Conservation (phyloP, 1,284 basidiomycete species). For the Sporisorium sorghi region DNA sequence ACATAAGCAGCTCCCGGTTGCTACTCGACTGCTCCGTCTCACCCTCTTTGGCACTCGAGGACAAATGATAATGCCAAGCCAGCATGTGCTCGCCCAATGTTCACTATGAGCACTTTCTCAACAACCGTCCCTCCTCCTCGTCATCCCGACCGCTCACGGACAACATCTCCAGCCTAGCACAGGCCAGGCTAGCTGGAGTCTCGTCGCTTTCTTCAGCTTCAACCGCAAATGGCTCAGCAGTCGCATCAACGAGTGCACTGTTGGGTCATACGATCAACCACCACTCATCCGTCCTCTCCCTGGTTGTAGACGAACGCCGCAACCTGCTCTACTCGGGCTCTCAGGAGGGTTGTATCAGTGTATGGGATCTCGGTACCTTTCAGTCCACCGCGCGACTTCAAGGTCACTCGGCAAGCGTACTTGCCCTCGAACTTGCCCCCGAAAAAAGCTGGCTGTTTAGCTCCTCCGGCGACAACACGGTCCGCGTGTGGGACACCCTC, state of each 20-base stretch:
- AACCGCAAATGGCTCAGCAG: not conserved
- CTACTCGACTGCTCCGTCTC: not conserved
- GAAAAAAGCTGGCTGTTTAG: slow-evolving; percentile 70
- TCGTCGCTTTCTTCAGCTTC: slow-evolving; percentile 5
- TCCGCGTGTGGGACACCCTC: slow-evolving; percentile 84
- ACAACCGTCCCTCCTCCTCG: slow-evolving; percentile 19
- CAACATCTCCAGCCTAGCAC: slow-evolving; percentile 15
- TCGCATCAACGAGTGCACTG: slow-evolving; percentile 13
- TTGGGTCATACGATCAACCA: slow-evolving; percentile 58
- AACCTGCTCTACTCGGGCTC: slow-evolving; percentile 56
- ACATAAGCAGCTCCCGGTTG: slow-evolving; percentile 5
- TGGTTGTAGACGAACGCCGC: slow-evolving; percentile 56
- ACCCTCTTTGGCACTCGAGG: not conserved
- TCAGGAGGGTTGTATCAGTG: slow-evolving; percentile 55
- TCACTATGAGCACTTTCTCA: slow-evolving; percentile 40
- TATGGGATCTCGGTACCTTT: slow-evolving; percentile 58
- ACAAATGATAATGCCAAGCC: not conserved
- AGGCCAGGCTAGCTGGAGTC: slow-evolving; percentile 9
- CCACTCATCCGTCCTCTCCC: slow-evolving; percentile 54
- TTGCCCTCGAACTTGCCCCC: slow-evolving; percentile 82
- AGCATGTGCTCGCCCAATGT: slow-evolving; percentile 59
- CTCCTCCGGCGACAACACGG: slow-evolving; percentile 61
- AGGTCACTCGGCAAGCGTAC: slow-evolving; percentile 86
- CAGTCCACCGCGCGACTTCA: slow-evolving; percentile 38
- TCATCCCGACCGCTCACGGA: slow-evolving; percentile 14